Evolutionary conservation across 768 basidiomycete genomes (phyloP), one percentile per base, ranked within the genome.

Genomic region (Mycena maculata): DNA sequence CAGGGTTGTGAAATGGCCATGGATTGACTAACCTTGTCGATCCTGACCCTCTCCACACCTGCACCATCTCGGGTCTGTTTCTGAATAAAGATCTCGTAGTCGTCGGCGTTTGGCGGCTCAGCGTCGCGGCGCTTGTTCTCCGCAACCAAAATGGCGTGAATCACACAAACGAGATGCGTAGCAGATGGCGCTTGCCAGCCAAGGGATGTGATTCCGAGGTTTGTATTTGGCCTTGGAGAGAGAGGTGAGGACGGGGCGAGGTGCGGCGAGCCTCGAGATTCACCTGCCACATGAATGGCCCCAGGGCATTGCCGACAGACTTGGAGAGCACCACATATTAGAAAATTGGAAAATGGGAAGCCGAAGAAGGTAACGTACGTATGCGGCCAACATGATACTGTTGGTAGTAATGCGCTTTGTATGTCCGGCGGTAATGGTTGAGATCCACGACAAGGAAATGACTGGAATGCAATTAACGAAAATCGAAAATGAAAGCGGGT

Each of bases 361-460:
- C 11, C 13, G 20, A 10, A 18, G 20, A 42, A 42, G n/a, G n/a
- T n/a, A 12, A 42, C 41, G 11, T 8, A 54, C 55, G 72, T 93
- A 94, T 1, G 90, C 89, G 45, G 85, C 85, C 13, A 94, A 82
- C 84, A 93, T 85, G 68, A 94, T 87, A 0, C 92, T 90, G 72
- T 93, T 93, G 7, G 80, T 77, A 23, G 92, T 90, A 0, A 93
- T 83, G 66, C 85, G 83, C 76, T 92, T 92, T 30, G 91, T 92
- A 72, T 92, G 91, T 0, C 90, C 91, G 0, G 90, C 86, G 0
- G 90, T 92, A 11, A 91, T 86, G 47, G 76, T 84, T 1, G 86
- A 87, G 16, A 92, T 73, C 92, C 92, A 93, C 4, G 88, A 83
- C 47, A 92, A 71, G 11, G 86, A 79, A 16, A 92, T 76, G 8